Evolutionary conservation across 169 alveolate species (phyloP).

Genomic region (Plasmodium gallinaceum): DNA sequence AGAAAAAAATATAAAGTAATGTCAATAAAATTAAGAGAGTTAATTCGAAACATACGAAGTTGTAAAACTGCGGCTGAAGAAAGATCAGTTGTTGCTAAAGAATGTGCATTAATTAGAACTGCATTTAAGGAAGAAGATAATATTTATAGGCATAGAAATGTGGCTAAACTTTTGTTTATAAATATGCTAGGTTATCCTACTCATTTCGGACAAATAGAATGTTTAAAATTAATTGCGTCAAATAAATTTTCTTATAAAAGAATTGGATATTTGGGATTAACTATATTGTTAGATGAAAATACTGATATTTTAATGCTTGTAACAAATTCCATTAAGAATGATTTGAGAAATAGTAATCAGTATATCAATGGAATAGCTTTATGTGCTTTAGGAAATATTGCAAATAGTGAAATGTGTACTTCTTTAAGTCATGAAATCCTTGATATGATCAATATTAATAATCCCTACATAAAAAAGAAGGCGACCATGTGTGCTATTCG

Average conservation of each 20-base stretch:
- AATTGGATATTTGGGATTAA: slow-evolving; percentile 98
- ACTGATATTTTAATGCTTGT: slow-evolving; percentile 98
- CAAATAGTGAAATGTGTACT: slow-evolving; percentile 98
- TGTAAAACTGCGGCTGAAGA: slow-evolving; percentile 99
- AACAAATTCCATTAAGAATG: slow-evolving; percentile 98
- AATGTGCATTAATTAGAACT: slow-evolving; percentile 98
- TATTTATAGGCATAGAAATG: slow-evolving; percentile 94
- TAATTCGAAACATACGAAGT: slow-evolving; percentile 97
- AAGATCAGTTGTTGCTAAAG: slow-evolving; percentile 97
- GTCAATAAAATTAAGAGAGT: slow-evolving; percentile 95
- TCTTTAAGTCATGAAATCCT: slow-evolving; percentile 93
- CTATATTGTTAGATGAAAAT: slow-evolving; percentile 97
- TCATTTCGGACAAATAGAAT: slow-evolving; percentile 97
- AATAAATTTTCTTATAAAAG: slow-evolving; percentile 95
- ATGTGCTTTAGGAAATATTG: slow-evolving; percentile 97
- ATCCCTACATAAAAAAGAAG: slow-evolving; percentile 96
- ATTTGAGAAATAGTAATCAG: slow-evolving; percentile 93
- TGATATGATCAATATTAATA: slow-evolving; percentile 92
- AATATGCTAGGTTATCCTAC: slow-evolving; percentile 98
- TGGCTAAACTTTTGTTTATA: slow-evolving; percentile 97
- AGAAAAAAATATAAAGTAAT: slow-evolving; percentile 28
- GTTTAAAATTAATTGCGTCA: slow-evolving; percentile 97
- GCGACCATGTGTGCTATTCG: slow-evolving; percentile 94
- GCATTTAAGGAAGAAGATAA: slow-evolving; percentile 93
- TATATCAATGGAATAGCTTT: slow-evolving; percentile 97